Evolutionary conservation across 2,329 filamentous ascomycete species (phyloP).

Genomic region (Huntiella moniliformis): DNA sequence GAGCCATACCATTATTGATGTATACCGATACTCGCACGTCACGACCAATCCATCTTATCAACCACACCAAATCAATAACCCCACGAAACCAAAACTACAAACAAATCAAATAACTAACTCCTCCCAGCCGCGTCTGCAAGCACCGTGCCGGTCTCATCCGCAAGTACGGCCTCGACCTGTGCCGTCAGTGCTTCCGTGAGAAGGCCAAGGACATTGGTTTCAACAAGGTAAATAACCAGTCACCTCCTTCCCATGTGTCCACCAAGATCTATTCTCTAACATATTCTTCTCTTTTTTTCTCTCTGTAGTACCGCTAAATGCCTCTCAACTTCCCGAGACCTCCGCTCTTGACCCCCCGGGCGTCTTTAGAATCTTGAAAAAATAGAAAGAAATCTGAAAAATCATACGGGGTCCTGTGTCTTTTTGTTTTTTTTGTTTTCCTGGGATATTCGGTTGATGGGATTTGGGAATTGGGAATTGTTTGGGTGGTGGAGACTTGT

Average conservation of each 20-base stretch:
- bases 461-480: not conserved
- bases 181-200: constrained; percentile 64
- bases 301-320: constrained; percentile 11
- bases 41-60: too few relatives aligned
- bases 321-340: constrained; percentile 8
- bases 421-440: not conserved
- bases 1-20: too few relatives aligned
- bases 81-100: not conserved
- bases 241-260: too few relatives aligned
- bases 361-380: not conserved
- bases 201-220: constrained; percentile 56
- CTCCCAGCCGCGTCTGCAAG: constrained; percentile 48
- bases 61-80: too few relatives aligned
- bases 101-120: not conserved
- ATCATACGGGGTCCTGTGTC: not conserved
- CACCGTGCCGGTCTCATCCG: constrained; percentile 98
- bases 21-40: too few relatives aligned
- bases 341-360: too few relatives aligned
- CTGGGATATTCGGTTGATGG: not conserved
- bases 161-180: constrained; percentile 94
- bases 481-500: not conserved
- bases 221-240: constrained; percentile 43
- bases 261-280: constrained; percentile 6
- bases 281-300: not conserved
- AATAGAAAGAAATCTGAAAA: constrained; percentile 12